Evolutionary conservation across 139 green algal genomes (phyloP).

Genomic region (Chlorella sorokiniana): DNA sequence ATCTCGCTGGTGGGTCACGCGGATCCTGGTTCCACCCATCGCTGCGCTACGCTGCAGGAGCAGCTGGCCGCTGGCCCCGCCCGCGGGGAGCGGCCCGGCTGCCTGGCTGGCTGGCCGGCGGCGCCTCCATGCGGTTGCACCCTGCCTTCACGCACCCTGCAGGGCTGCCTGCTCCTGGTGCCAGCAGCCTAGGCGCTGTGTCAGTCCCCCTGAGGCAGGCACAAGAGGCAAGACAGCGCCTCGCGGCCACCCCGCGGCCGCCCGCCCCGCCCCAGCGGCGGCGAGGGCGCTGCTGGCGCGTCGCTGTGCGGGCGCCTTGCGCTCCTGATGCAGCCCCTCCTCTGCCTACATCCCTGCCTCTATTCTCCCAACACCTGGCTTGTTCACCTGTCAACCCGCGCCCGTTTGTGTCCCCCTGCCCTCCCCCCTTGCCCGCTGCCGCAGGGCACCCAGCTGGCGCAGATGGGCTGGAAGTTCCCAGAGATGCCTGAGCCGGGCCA

Average conservation of each 20-base stretch:
- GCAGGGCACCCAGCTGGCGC: constrained; percentile 42
- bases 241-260: neutral
- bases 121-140: neutral
- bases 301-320: neutral
- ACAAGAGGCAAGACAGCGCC: constrained; percentile 26
- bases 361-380: neutral
- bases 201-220: neutral
- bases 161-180: constrained; percentile 18
- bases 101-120: neutral
- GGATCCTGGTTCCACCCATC: neutral
- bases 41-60: neutral
- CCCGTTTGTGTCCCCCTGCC: neutral
- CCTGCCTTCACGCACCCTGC: constrained; percentile 4
- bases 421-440: neutral
- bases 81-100: neutral
- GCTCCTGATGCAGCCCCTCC: neutral
- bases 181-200: constrained; percentile 20
- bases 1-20: constrained; percentile 25
- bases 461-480: constrained; percentile 42
- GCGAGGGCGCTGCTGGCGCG: neutral
- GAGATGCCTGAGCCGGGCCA: constrained; percentile 28
- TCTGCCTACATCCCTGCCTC: neutral
- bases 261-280: neutral
- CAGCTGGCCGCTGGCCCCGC: neutral
- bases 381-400: neutral